Evolutionary conservation across 2,329 filamentous ascomycete species (phyloP).

Genomic region (Lasiodiplodia sp.): DNA sequence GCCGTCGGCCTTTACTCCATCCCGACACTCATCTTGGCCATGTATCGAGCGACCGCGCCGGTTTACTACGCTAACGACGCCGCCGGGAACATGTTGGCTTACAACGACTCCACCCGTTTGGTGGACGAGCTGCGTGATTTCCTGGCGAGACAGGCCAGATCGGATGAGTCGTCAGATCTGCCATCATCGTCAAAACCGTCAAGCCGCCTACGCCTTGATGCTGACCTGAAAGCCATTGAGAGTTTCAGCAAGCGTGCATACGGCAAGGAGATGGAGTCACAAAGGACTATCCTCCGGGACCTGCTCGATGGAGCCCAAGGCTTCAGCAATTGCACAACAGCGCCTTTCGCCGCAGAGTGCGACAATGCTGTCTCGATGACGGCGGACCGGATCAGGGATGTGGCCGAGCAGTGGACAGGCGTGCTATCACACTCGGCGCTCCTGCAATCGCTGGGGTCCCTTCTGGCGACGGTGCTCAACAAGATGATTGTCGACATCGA

Average conservation of each 20-base stretch:
- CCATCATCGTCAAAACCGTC: constrained; percentile 43
- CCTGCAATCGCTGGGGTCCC: constrained; percentile 67
- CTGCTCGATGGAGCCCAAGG: constrained; percentile 69
- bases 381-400: constrained; percentile 63
- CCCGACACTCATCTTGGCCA: constrained; percentile 75
- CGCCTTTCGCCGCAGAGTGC: constrained; percentile 66
- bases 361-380: constrained; percentile 66
- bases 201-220: constrained; percentile 55
- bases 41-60: constrained; percentile 79
- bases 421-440: constrained; percentile 67
- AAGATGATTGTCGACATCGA: constrained; percentile 69
- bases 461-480: constrained; percentile 63
- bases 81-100: constrained; percentile 68
- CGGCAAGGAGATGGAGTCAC: constrained; percentile 69
- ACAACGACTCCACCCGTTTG: constrained; percentile 69
- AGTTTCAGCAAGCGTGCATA: constrained; percentile 68
- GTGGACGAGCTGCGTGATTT: constrained; percentile 61
- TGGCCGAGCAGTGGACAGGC: constrained; percentile 64
- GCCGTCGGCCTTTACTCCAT: constrained; percentile 74
- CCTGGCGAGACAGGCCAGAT: constrained; percentile 52
- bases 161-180: constrained; percentile 41
- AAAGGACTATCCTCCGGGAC: constrained; percentile 68
- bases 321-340: constrained; percentile 65
- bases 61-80: constrained; percentile 72
- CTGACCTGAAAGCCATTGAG: constrained; percentile 64